Percentiles rank a stretch among this genome's conserved stretches.
Conservation (phyloP, 2,329 filamentous ascomycete genomes). For the Ophioceras dolichostomum region DNA sequence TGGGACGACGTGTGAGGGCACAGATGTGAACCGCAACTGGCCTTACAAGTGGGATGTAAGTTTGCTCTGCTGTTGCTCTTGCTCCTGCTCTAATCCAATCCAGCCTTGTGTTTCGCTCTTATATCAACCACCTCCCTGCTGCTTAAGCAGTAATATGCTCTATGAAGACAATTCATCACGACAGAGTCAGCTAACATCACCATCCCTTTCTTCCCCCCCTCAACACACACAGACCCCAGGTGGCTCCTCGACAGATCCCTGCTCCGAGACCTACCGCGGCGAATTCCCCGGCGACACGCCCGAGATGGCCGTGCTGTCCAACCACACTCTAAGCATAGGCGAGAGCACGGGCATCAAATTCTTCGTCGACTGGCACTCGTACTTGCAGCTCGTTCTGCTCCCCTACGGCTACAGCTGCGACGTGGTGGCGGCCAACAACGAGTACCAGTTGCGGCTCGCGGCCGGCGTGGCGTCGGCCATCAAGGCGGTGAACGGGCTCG, state of each 20-base stretch:
- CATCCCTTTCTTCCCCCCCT: too few relatives aligned
- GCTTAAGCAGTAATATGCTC: too few relatives aligned
- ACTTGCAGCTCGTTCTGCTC: slow-evolving; percentile 48
- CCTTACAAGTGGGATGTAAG: slow-evolving; percentile 31
- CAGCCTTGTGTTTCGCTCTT: too few relatives aligned
- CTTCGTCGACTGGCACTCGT: slow-evolving; percentile 55
- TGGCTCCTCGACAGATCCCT: slow-evolving; percentile 30
- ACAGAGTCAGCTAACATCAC: too few relatives aligned
- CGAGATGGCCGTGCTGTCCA: slow-evolving; percentile 35
- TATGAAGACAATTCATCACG: too few relatives aligned
- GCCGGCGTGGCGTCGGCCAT: slow-evolving; percentile 37
- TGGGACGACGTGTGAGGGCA: slow-evolving; percentile 32
- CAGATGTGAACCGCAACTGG: slow-evolving; percentile 41
- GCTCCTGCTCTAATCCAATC: too few relatives aligned
- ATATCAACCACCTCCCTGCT: too few relatives aligned
- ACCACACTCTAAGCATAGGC: slow-evolving; percentile 18
- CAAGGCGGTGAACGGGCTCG: slow-evolving; percentile 23
- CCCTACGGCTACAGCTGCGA: slow-evolving; percentile 51
- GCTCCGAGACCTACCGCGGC: slow-evolving; percentile 28
- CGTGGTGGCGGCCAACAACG: slow-evolving; percentile 28
- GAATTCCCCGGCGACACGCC: slow-evolving; percentile 25
- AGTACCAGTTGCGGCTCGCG: slow-evolving; percentile 35
- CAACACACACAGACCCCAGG: too few relatives aligned
- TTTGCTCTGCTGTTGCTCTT: too few relatives aligned
- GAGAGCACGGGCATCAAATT: slow-evolving; percentile 37